phyloP scores from a whole-genome alignment of 2,329 filamentous ascomycete species.

The Lachnum nothofagi region DNA sequence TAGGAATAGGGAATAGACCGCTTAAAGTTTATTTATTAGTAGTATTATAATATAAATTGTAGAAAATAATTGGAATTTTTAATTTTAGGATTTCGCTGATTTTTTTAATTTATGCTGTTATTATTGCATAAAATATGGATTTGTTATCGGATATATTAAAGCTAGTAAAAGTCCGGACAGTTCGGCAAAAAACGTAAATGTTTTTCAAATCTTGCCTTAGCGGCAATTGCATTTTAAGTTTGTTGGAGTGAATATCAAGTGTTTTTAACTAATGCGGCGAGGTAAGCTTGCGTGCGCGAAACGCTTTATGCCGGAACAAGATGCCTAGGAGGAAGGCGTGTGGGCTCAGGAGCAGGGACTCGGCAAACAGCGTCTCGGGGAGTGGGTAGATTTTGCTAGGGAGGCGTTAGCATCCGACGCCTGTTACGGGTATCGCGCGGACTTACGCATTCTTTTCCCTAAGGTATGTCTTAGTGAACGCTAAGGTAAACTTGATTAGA shows the following conservation, averaged over 20 bases:
- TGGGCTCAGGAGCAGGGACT: not conserved
- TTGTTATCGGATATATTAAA: not conserved
- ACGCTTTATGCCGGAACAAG: not conserved
- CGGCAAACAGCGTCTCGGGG: not conserved
- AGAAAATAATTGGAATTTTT: not conserved
- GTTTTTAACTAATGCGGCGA: not conserved
- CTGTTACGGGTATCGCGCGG: not conserved
- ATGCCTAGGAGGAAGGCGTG: not conserved
- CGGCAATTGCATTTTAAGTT: not conserved
- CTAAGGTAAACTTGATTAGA: conserved; percentile 4
- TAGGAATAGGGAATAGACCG: not conserved
- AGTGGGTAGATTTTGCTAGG: not conserved
- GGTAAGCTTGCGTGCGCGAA: not conserved
- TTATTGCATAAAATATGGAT: not conserved
- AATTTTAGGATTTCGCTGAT: not conserved
- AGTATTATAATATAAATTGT: not conserved
- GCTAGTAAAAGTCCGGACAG: not conserved
- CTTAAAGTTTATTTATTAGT: not conserved
- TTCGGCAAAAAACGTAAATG: not conserved
- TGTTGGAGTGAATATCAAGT: not conserved
- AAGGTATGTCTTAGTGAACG: conserved; percentile 7
- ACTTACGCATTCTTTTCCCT: conserved; percentile 6
- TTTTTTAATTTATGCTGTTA: not conserved
- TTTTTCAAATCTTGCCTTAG: not conserved
- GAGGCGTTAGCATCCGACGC: not conserved